Percentiles rank a stretch among this genome's conserved stretches.
phyloP scores from a whole-genome alignment of 2,329 filamentous ascomycete species.

The Colletotrichum ledebouriae region DNA sequence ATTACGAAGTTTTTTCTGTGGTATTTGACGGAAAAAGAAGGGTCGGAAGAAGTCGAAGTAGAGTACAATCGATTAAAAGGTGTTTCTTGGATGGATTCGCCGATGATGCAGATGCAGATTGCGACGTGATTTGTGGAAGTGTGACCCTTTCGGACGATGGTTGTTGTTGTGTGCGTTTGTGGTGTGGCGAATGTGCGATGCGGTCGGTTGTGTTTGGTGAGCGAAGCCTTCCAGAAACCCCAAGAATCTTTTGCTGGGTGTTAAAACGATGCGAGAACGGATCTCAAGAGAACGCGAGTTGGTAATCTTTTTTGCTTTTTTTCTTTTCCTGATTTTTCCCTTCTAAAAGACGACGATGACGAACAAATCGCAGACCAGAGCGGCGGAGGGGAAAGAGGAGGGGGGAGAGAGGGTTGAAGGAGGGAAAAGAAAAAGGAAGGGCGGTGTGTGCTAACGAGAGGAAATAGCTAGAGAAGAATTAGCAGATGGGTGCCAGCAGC shows the following conservation, averaged over 20 bases:
- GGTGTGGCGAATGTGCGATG: constrained; percentile 36
- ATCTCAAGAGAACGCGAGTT: constrained; percentile 42
- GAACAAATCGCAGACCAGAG: constrained; percentile 46
- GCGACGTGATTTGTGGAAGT: constrained; percentile 1
- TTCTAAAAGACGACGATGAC: constrained; percentile 48
- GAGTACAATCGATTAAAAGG: constrained; percentile 56
- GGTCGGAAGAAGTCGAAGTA: constrained; percentile 43
- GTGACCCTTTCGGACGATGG: constrained; percentile 1
- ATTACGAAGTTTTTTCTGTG: constrained; percentile 35
- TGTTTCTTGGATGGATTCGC: constrained; percentile 44
- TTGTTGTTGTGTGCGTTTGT: constrained; percentile 14
- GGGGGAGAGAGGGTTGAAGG: constrained; percentile 47
- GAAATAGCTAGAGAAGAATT: constrained; percentile 48
- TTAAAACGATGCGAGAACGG: constrained; percentile 42
- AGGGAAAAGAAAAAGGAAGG: constrained; percentile 50
- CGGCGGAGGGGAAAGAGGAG: constrained; percentile 46
- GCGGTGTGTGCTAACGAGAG: constrained; percentile 49
- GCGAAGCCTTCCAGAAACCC: constrained; percentile 41
- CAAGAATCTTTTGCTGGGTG: constrained; percentile 26
- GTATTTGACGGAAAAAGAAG: constrained; percentile 30
- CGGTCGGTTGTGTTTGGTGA: constrained; percentile 27
- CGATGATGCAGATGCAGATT: constrained; percentile 29
- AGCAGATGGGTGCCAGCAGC: constrained; percentile 49
- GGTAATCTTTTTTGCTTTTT: constrained; percentile 25
- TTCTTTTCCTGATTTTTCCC: constrained; percentile 30